These are phyloP conservation scores for Alternaria incomplexa DNA, from an alignment of 2,329 filamentous ascomycete genomes.

Conservation along the genomic window DNA sequence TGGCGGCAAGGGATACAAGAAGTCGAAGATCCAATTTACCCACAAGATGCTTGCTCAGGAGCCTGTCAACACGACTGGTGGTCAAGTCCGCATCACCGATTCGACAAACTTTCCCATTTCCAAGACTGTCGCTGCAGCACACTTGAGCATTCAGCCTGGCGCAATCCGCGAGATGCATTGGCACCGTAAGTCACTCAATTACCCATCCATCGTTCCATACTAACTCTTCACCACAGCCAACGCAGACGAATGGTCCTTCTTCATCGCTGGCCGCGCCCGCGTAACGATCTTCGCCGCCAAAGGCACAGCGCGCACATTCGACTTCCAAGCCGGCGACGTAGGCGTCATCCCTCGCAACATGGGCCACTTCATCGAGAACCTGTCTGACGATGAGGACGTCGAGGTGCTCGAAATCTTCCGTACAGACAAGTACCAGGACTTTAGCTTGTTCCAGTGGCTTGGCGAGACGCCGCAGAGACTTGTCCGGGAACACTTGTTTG, in stretches of 20 bases:
- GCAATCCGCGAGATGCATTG: conserved; percentile 82
- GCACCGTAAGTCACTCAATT: conserved; percentile 59
- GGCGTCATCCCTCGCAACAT: conserved; percentile 78
- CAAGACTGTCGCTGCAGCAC: conserved; percentile 73
- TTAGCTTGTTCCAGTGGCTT: conserved; percentile 77
- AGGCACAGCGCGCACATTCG: conserved; percentile 73
- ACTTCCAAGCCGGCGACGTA: conserved; percentile 76
- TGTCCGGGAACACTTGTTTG: conserved; percentile 71
- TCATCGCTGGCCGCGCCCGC: conserved; percentile 73
- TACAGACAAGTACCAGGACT: conserved; percentile 73
- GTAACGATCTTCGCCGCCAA: conserved; percentile 77
- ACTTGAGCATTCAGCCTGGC: conserved; percentile 73
- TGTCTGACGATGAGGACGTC: conserved; percentile 73
- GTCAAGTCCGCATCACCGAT: conserved; percentile 75
- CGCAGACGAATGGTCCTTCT: conserved; percentile 82
- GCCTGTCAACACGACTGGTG: conserved; percentile 70
- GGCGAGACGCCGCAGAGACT: conserved; percentile 72
- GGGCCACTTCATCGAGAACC: conserved; percentile 83
- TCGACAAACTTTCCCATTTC: conserved; percentile 78
- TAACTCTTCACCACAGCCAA: conserved; percentile 45
- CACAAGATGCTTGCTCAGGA: conserved; percentile 75
- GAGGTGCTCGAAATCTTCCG: conserved; percentile 80
- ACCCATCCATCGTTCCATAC: background rate
- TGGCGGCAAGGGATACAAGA: conserved; percentile 64
- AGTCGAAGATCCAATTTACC: conserved; percentile 72